Conservation (phyloP, 2,329 filamentous ascomycete genomes). For the Stachybotrys chartarum region DNA sequence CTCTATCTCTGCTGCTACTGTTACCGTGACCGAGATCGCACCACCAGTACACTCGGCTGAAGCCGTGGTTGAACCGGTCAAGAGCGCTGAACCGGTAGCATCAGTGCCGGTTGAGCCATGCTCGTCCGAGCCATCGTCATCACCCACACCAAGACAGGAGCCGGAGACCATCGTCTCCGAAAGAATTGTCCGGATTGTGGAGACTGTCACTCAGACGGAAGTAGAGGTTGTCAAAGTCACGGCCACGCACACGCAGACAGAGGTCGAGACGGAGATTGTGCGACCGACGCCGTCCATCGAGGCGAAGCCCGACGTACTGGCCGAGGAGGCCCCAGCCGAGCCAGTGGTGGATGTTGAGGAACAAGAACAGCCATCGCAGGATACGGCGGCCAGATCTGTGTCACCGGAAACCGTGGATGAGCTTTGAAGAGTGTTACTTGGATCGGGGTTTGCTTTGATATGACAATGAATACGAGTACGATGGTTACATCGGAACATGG, state of each 20-base stretch:
- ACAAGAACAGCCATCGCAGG: slow-evolving; percentile 1
- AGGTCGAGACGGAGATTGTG: slow-evolving; percentile 4
- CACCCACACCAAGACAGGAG: slow-evolving; percentile 10
- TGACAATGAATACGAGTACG: neutral
- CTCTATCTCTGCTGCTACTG: slow-evolving; percentile 9
- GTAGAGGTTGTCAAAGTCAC: slow-evolving; percentile 21
- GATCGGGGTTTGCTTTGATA: slow-evolving; percentile 14
- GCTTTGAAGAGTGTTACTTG: slow-evolving; percentile 11
- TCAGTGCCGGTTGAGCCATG: slow-evolving; percentile 2
- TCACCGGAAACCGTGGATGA: neutral
- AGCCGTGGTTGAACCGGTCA: neutral
- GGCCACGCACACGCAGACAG: slow-evolving; percentile 19
- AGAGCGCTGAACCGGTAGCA: neutral
- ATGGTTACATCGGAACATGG: neutral
- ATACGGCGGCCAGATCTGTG: neutral
- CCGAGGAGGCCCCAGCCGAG: slow-evolving; percentile 1
- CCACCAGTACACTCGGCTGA: neutral
- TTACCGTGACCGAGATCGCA: slow-evolving; percentile 14
- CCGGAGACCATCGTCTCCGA: slow-evolving; percentile 13
- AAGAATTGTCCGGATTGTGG: slow-evolving; percentile 21
- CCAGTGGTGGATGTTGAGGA: neutral
- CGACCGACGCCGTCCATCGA: neutral
- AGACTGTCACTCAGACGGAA: slow-evolving; percentile 27
- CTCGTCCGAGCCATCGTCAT: neutral
- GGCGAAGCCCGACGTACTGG: neutral